Conservation (phyloP, 2,329 filamentous ascomycete genomes). For the Alternaria longipes region DNA sequence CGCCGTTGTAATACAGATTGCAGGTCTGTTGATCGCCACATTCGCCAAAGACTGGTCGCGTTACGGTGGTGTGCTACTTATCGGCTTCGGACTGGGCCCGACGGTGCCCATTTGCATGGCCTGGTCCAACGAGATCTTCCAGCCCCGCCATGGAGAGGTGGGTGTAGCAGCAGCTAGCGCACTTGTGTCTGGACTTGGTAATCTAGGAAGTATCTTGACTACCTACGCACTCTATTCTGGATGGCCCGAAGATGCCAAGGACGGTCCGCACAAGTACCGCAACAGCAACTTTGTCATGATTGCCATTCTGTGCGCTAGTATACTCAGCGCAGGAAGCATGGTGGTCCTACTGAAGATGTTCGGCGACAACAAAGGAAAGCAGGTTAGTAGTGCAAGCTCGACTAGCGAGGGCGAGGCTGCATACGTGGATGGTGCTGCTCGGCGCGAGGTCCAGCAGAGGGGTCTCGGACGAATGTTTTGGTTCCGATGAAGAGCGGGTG, state of each 20-base stretch:
- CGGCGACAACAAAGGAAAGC: slow-evolving; percentile 48
- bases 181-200: slow-evolving; percentile 85
- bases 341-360: slow-evolving; percentile 66
- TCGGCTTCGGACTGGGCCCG: slow-evolving; percentile 88
- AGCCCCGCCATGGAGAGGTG: slow-evolving; percentile 86
- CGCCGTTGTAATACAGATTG: slow-evolving; percentile 80
- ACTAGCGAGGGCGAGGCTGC: slow-evolving; percentile 64
- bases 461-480: slow-evolving; percentile 50
- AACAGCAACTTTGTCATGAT: slow-evolving; percentile 90
- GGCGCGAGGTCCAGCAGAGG: slow-evolving; percentile 53
- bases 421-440: slow-evolving; percentile 52
- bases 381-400: slow-evolving; percentile 44
- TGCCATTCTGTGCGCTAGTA: slow-evolving; percentile 81
- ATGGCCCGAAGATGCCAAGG: slow-evolving; percentile 75
- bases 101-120: slow-evolving; percentile 95
- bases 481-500: slow-evolving; percentile 31
- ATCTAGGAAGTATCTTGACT: slow-evolving; percentile 84
- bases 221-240: slow-evolving; percentile 90
- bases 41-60: slow-evolving; percentile 84
- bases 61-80: slow-evolving; percentile 87
- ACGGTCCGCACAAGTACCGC: slow-evolving; percentile 75
- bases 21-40: slow-evolving; percentile 80
- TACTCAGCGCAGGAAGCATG: slow-evolving; percentile 76
- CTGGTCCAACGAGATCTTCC: slow-evolving; percentile 91
- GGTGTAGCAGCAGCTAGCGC: slow-evolving; percentile 87